Evolutionary conservation across 306 rosid species (phyloP).

Genomic region (Cicer judaicum): DNA sequence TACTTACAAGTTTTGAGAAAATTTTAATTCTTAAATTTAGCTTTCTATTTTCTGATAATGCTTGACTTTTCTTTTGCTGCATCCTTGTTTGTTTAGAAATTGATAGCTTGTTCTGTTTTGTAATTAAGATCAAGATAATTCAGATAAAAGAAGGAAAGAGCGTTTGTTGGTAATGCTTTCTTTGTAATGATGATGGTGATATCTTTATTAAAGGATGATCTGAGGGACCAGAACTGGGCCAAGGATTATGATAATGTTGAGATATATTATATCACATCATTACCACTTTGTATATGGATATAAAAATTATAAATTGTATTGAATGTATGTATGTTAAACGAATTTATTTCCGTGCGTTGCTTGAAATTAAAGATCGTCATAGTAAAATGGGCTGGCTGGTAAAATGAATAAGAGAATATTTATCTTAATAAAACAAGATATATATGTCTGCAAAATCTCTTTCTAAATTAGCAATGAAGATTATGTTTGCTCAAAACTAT

Average conservation of each 20-base stretch:
- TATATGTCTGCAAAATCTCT: not conserved
- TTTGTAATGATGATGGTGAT: not conserved
- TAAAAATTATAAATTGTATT: too few species aligned
- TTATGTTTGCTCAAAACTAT: not conserved
- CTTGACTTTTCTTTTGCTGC: not conserved
- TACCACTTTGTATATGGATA: too few species aligned
- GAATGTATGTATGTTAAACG: too few species aligned
- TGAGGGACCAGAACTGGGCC: conserved; percentile 4
- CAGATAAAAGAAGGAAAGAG: conserved; percentile 10
- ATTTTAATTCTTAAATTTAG: not conserved
- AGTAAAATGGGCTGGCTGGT: too few species aligned
- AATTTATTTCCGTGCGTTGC: too few species aligned
- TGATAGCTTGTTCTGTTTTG: conserved; percentile 23
- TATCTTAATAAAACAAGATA: too few species aligned
- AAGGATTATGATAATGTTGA: not conserved
- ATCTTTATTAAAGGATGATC: conserved; percentile 1
- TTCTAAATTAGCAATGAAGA: not conserved
- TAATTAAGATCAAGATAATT: conserved; percentile 8
- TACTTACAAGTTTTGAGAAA: not conserved
- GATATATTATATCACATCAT: not conserved
- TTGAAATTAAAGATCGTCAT: too few species aligned
- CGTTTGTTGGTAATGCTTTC: not conserved
- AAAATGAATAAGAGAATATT: too few species aligned
- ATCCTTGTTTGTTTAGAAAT: conserved; percentile 25
- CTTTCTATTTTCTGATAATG: conserved; percentile 3